These are phyloP conservation scores for Neoconidiobolus thromboides DNA, from an alignment of 371 early-diverging fungal genomes.

Conservation along the genomic window DNA sequence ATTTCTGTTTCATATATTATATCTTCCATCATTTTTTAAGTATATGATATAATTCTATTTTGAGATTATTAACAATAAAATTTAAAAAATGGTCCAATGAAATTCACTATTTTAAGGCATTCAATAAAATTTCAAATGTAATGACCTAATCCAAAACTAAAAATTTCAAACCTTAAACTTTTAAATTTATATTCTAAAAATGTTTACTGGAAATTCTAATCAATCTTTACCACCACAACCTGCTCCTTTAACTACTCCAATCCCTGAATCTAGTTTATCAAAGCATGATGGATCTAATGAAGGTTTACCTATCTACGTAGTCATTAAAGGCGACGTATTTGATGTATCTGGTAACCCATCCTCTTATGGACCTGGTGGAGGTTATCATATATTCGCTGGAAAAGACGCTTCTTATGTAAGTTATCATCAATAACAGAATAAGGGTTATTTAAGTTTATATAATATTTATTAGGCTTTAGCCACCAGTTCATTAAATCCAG, in stretches of 20 bases:
- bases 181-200: not conserved
- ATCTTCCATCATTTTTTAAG: too few relatives aligned
- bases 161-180: too few relatives aligned
- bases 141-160: too few relatives aligned
- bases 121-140: too few relatives aligned
- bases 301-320: conserved; percentile 51
- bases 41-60: too few relatives aligned
- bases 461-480: conserved; percentile 39
- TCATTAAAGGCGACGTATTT: conserved; percentile 61
- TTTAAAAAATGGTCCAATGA: too few relatives aligned
- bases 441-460: not conserved
- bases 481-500: conserved; percentile 46
- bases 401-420: conserved; percentile 54
- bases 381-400: conserved; percentile 59
- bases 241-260: conserved; percentile 4
- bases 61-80: too few relatives aligned
- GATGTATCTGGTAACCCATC: conserved; percentile 47
- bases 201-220: not conserved
- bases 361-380: conserved; percentile 42
- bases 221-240: not conserved
- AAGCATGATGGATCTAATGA: conserved; percentile 49
- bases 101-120: too few relatives aligned
- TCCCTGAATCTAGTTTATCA: conserved; percentile 36
- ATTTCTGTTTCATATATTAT: too few relatives aligned
- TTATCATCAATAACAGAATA: not conserved